phyloP scores from a whole-genome alignment of 768 basidiomycete species.

The Serendipita sp. region DNA sequence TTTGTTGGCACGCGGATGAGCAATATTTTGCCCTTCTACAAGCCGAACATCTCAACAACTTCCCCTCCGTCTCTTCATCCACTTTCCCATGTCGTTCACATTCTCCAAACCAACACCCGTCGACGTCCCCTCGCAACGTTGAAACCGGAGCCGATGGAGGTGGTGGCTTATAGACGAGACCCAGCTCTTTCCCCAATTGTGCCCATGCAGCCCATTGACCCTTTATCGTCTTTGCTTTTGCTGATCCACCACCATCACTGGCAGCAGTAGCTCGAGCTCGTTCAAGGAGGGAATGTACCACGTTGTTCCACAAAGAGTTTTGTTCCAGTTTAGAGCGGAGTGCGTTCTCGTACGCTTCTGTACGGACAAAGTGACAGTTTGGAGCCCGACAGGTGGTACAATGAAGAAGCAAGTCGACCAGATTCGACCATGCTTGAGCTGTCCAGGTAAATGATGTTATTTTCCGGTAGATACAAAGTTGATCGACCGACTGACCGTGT shows the following conservation, averaged over 20 bases:
- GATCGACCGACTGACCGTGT: too few species aligned
- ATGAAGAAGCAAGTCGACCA: not conserved
- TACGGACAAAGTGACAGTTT: constrained; percentile 2
- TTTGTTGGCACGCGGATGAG: not conserved
- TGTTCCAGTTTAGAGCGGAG: not conserved
- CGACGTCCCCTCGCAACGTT: not conserved
- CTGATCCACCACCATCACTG: too few species aligned
- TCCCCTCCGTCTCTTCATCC: not conserved
- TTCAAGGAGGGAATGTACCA: not conserved
- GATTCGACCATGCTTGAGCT: not conserved
- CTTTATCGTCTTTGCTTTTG: not conserved
- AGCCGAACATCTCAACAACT: not conserved
- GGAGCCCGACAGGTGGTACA: not conserved
- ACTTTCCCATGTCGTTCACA: not conserved
- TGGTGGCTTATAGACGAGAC: not conserved
- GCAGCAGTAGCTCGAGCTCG: not conserved
- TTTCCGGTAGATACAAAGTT: too few species aligned
- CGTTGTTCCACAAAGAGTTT: not conserved
- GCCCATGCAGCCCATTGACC: not conserved
- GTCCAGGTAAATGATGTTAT: not conserved
- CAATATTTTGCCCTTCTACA: not conserved
- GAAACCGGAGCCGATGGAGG: not conserved
- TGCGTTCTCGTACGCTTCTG: not conserved
- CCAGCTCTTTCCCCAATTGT: not conserved
- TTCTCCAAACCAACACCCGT: not conserved